phyloP scores from a whole-genome alignment of 2,329 filamentous ascomycete genomes.

The Westerdykella ornata region DNA sequence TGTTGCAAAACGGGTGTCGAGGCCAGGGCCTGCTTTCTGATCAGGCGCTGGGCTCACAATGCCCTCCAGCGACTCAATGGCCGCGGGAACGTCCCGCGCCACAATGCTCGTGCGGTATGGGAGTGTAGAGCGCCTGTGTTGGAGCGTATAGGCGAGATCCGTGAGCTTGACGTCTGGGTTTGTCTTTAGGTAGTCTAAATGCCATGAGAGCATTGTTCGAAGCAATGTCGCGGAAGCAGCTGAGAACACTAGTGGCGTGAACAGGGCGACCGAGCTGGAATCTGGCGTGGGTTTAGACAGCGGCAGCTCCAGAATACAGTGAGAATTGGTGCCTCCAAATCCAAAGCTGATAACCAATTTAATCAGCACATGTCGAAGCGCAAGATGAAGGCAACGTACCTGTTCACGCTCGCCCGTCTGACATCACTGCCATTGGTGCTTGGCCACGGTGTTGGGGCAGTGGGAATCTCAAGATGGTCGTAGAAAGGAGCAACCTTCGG shows the following conservation, averaged over 20 bases:
- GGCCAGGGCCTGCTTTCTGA: not conserved
- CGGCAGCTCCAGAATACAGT: conserved; percentile 7
- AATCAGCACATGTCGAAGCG: no score
- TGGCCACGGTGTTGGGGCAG: conserved; percentile 8
- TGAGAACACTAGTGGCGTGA: conserved; percentile 9
- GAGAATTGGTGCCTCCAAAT: conserved; percentile 12
- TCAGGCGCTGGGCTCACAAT: not conserved
- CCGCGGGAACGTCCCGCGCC: not conserved
- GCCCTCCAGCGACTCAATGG: not conserved
- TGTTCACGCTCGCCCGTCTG: conserved; percentile 7
- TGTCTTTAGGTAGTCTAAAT: conserved; percentile 6
- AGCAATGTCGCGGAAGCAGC: conserved; percentile 4
- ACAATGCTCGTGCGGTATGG: conserved; percentile 6
- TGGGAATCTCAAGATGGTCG: conserved; percentile 7
- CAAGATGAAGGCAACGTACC: no score
- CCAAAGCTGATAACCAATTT: conserved; percentile 3
- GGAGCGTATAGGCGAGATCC: conserved; percentile 11
- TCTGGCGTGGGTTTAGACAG: not conserved
- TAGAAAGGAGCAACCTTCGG: conserved; percentile 15
- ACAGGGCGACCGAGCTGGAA: not conserved
- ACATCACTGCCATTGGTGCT: not conserved
- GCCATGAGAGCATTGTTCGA: conserved; percentile 9
- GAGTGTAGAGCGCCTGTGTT: conserved; percentile 4
- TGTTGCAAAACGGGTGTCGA: not conserved
- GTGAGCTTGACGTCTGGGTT: conserved; percentile 2